Evolutionary conservation across 2,329 filamentous ascomycete genomes (phyloP).

Genomic region (Neobulgaria alba): DNA sequence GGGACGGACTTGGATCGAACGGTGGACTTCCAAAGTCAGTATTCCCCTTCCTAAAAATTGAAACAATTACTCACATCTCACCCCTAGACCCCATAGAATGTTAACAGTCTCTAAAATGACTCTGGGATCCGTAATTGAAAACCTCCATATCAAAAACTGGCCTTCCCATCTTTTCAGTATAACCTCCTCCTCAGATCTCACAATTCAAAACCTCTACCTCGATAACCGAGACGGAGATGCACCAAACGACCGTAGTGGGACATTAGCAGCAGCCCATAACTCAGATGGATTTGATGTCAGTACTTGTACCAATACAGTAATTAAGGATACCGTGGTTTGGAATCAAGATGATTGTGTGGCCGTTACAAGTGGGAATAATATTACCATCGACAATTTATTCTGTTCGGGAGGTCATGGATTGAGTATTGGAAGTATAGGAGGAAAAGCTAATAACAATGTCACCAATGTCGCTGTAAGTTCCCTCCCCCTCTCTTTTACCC

Average conservation of each 20-base stretch:
- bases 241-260: slow-evolving; percentile 25
- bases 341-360: slow-evolving; percentile 30
- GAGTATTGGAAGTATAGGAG: slow-evolving; percentile 29
- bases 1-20: slow-evolving; percentile 52
- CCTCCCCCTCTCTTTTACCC: background rate
- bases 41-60: too few species aligned
- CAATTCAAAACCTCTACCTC: slow-evolving; percentile 42
- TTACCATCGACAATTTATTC: slow-evolving; percentile 24
- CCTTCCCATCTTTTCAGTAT: slow-evolving; percentile 44
- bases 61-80: too few species aligned
- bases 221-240: slow-evolving; percentile 47
- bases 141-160: slow-evolving; percentile 43
- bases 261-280: slow-evolving; percentile 34
- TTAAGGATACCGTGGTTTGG: slow-evolving; percentile 17
- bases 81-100: background rate
- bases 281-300: slow-evolving; percentile 46
- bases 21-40: slow-evolving; percentile 36
- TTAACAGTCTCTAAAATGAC: slow-evolving; percentile 40
- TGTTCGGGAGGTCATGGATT: slow-evolving; percentile 27
- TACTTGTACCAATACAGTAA: slow-evolving; percentile 36
- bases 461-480: slow-evolving; percentile 26
- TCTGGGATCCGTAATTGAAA: slow-evolving; percentile 38
- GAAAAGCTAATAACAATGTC: slow-evolving; percentile 29
- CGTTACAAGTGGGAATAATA: slow-evolving; percentile 27
- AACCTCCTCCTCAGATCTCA: slow-evolving; percentile 34